phyloP scores from a whole-genome alignment of 306 rosid genomes.

The Cucumis melo region DNA sequence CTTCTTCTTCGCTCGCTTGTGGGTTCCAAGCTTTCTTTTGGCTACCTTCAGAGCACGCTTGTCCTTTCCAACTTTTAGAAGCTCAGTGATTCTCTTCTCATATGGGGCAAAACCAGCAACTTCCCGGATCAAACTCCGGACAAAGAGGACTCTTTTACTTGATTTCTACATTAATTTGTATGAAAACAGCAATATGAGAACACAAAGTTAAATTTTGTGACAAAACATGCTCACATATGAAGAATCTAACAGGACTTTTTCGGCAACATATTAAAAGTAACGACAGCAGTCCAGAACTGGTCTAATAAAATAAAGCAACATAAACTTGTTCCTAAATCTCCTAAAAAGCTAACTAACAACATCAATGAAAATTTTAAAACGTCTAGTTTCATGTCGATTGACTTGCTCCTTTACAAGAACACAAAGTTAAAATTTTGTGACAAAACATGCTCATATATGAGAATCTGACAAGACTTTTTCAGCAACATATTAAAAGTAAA shows the following conservation, averaged over 20 bases:
- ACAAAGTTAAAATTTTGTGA: no score
- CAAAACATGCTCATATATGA: not conserved
- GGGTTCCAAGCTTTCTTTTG: slow-evolving; percentile 80
- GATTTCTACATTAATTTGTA: slow-evolving; percentile 34
- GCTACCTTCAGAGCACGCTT: slow-evolving; percentile 83
- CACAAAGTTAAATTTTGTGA: not conserved
- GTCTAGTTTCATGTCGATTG: not conserved
- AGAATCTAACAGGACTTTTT: not conserved
- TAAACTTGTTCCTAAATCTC: not conserved
- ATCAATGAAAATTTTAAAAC: not conserved
- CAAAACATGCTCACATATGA: not conserved
- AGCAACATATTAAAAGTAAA: not conserved
- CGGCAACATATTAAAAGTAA: not conserved
- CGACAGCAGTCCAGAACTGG: not conserved
- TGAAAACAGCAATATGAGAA: not conserved
- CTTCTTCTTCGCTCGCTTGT: slow-evolving; percentile 88
- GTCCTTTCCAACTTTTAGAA: slow-evolving; percentile 85
- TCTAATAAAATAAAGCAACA: not conserved
- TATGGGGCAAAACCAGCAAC: slow-evolving; percentile 92
- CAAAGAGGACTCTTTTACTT: slow-evolving; percentile 72
- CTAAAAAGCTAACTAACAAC: slow-evolving; percentile 14
- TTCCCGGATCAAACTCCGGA: slow-evolving; percentile 57
- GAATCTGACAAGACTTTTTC: not conserved
- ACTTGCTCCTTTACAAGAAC: slow-evolving; percentile 83
- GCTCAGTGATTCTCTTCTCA: slow-evolving; percentile 87